Evolutionary conservation across 257 asterid genomes (phyloP), one percentile per base, ranked within the genome.

Genomic region (Linderniella brevidens): DNA sequence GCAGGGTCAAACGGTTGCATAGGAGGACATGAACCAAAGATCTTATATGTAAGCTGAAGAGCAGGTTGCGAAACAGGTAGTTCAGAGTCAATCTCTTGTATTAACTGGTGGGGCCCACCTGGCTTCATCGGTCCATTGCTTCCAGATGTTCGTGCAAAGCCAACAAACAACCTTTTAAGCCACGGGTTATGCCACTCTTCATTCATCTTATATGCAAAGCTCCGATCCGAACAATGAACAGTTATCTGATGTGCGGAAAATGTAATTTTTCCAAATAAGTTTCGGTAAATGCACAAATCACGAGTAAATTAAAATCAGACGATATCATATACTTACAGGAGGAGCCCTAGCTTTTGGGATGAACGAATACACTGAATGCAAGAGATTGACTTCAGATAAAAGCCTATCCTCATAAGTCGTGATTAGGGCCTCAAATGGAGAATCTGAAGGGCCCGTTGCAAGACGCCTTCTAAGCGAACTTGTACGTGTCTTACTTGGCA

Each of bases 1-100:
- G 99, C 93, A 37, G 96, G 96, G 69, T 81, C 99, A 73, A 90
- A 90, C 42, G 94, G 99, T 65, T 90, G 96, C 90, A 79, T 73
- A 40, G 99, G 99, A 2, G 99, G 99, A 62, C 96, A 90, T 41
- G 99, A 85, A 19, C 96, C 99, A 44, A 90, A 90, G 41, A 90
- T 68, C 72, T 68, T 58, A 63, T 85, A 67, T 1, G 99, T 90
- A 54, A 90, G 93, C 69, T 79, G 83, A 59, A 90, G 94, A 16
- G 88, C 96, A 50, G 99, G 96, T 59, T 69, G 80, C 48, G 73
- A 60, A 50, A 75, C 63, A 1, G 96, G 93, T 49, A 90, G 61
- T 58, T 85, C 93, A 51, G 92, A 65, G 59, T 90, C 93, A 29
- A 90, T 80, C 76, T 90, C 96, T 67, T 85, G 92, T 58, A 90